Evolutionary conservation across 495 filamentous ascomycete genomes (phyloP).

Genomic region (Pyronema domesticum): DNA sequence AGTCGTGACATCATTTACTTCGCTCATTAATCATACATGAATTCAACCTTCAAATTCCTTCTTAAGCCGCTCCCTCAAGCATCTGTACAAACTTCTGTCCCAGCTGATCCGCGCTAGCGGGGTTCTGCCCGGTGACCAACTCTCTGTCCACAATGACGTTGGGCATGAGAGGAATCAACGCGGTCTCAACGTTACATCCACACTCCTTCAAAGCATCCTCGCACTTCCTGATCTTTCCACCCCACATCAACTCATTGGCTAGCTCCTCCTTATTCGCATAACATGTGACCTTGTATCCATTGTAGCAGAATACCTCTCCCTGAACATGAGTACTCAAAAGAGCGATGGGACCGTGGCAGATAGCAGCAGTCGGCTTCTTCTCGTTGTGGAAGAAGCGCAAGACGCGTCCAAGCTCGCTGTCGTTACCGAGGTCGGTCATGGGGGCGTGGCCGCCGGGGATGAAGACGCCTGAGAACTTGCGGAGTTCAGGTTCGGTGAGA

Average conservation of each 20-base stretch:
- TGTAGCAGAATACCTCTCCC: slow-evolving; percentile 26
- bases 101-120: slow-evolving; percentile 4
- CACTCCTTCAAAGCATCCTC: slow-evolving; percentile 11
- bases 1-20: too few relatives aligned
- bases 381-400: slow-evolving; percentile 26
- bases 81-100: slow-evolving; percentile 7
- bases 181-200: slow-evolving; percentile 6
- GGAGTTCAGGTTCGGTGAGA: slow-evolving; percentile 25
- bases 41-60: neutral
- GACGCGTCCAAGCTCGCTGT: slow-evolving; percentile 28
- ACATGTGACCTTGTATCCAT: slow-evolving; percentile 11
- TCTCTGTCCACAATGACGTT: slow-evolving; percentile 11
- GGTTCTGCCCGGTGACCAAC: slow-evolving; percentile 9
- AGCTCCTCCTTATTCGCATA: slow-evolving; percentile 11
- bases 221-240: slow-evolving; percentile 7
- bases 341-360: slow-evolving; percentile 31
- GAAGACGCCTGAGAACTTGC: slow-evolving; percentile 26
- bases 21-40: too few relatives aligned
- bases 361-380: slow-evolving; percentile 27
- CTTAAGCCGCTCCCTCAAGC: slow-evolving; percentile 1
- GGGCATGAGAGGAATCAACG: slow-evolving; percentile 7
- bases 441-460: slow-evolving; percentile 31
- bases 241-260: slow-evolving; percentile 11
- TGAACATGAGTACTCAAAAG: slow-evolving; percentile 26
- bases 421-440: slow-evolving; percentile 26